Conservation (phyloP, 1,139 yeast genomes). For the Scheffersomyces parashehatae region DNA sequence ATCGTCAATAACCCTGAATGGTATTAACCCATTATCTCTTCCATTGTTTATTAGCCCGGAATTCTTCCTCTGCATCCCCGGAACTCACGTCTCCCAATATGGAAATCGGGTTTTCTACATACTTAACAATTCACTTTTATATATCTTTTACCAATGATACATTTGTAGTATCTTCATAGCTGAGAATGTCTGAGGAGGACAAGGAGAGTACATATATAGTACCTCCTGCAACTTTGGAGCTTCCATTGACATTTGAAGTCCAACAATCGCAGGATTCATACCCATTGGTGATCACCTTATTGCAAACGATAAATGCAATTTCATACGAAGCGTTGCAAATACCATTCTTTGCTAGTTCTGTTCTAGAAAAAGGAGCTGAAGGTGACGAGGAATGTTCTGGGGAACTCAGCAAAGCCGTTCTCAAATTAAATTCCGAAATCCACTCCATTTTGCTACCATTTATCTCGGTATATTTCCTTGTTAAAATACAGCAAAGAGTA, state of each 20-base stretch:
- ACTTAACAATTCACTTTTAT: no score
- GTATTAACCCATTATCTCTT: no score
- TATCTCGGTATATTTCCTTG: constrained; percentile 11
- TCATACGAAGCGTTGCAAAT: constrained; percentile 1
- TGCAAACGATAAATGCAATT: constrained; percentile 12
- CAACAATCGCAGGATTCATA: constrained; percentile 10
- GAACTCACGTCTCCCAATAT: no score
- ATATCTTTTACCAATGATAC: no score
- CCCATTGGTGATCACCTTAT: constrained; percentile 13
- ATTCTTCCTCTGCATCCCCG: no score
- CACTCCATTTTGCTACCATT: constrained; percentile 8
- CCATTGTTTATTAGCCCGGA: no score
- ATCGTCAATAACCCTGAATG: no score
- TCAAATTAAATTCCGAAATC: constrained; percentile 9
- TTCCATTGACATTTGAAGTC: constrained; percentile 18
- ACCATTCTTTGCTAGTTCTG: not conserved
- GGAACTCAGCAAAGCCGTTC: not conserved
- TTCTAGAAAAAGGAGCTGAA: not conserved
- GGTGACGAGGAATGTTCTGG: not conserved
- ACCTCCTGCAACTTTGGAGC: constrained; percentile 1
- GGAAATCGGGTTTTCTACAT: no score
- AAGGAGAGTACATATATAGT: not conserved
- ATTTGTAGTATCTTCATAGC: not conserved
- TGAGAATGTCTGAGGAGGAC: not conserved
- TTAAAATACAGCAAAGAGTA: constrained; percentile 13